Base-by-base conservation (phyloP, 495 filamentous ascomycete species). In the Penicillium atrosanguineum region DNA sequence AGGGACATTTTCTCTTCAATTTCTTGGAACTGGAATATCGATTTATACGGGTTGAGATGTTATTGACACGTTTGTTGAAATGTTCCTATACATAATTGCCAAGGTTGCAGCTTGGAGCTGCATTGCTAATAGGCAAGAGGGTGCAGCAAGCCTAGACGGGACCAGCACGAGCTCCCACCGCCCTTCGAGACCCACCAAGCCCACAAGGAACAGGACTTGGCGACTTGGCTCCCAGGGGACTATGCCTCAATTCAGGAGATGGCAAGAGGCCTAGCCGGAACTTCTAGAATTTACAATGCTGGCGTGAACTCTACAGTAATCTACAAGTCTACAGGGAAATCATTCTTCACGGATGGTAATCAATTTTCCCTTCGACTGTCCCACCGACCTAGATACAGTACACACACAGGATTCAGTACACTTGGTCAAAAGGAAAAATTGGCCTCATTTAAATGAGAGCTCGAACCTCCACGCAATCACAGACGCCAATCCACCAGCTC, bases 381-480 rank as follows among this genome's bases (percentile, higher is more conserved):
- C 55, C 49, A 54, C 25, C 36, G 36, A 63, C 29, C 57, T 64
- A 64, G 56, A 50, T 59, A 64, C 58, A 66, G 51, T 61, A 60
- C 38, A 63, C 44, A 53, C 23, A 48, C 48, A 52, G 43, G 42
- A 52, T 57, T 48, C 55, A 48, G 49, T 59, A 55, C 45, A 50
- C 31, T 48, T 23, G 29, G 50, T 48, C 47, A 66, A 57, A 55
- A 34, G 53, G 55, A 55, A 61, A 41, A 61, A 63, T 57, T 57
- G 53, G 55, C 57, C 23, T 19, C 37, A 9, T 20, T 1, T 37
- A 26, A 7, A n/a, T n/a, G 6, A 25, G 26, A 23, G 15, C n/a
- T 26, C 36, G n/a, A 38, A 21, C 14, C 21, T 14, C 20, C 18
- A 18, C 19, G 31, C 31, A 34, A 14, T 34, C 31, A 15, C 31